Evolutionary conservation across 192 early-diverging fungal species (phyloP), one percentile per base, ranked within the genome.

Genomic region (Coemansia sp.): DNA sequence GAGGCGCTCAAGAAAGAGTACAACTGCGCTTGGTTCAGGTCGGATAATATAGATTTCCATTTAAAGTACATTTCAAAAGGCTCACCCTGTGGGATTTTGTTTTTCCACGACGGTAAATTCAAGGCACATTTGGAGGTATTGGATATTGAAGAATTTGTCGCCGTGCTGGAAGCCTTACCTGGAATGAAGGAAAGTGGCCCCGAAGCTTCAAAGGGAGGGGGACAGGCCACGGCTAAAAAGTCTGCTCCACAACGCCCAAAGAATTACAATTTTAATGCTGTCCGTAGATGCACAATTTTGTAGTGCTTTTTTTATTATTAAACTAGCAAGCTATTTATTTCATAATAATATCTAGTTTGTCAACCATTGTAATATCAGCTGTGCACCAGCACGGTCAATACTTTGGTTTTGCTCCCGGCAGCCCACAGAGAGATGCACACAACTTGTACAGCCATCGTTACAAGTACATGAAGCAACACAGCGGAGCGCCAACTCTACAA

Each of bases 351-450:
- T 32, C 43, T 16, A 33, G 19, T 58, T 28, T 28, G 33, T 17
- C 30, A 62, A 32, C 21, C 14, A 55, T 11, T 63, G 65, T 4
- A 77, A 21, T 44, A 77, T 53, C 30, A 63, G 60, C 3, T 37
- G 26, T 10, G 60, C 62, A 21, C 69, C 70, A 3, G 28, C 23
- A n/a, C 66, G 66, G 19, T 64, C 35, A 7, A 65, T 43, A 37
- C 60, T 63, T 47, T 58, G 46, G 49, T 78, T 78, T 23, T 66
- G 63, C 58, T 73, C 72, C 7, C 17, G 37, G 39, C 76, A 78
- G 50, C 39, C 57, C 10, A 28, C 3, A 13, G 38, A 0, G 26
- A 76, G 47, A 14, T 43, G 49, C n/a, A 76, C 52, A 21, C 69
- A 76, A 23, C 19, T 40, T 32, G 62, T 28, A 28, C 76, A 78